Base-by-base conservation (phyloP, 106 monocot species). In the Vanilla planifolia region DNA sequence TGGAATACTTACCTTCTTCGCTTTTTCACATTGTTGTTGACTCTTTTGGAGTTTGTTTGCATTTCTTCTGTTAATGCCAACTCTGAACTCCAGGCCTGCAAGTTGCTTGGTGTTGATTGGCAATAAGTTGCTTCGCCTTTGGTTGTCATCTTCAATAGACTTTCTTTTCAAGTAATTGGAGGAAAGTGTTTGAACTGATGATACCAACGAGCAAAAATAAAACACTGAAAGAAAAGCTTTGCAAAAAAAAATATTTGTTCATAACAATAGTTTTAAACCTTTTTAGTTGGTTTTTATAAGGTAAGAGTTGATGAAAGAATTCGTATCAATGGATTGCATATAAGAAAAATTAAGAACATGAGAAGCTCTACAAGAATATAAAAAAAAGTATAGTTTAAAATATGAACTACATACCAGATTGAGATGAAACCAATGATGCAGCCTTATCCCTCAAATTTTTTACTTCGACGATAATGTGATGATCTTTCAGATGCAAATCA, bases 321-420 rank as follows among this genome's bases (percentile, higher is more conserved):
- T n/a, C n/a, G n/a, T n/a, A n/a, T n/a, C n/a, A n/a, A n/a, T n/a
- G n/a, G n/a, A n/a, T n/a, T n/a, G n/a, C n/a, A n/a, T n/a, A n/a
- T n/a, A n/a, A n/a, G n/a, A n/a, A n/a, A n/a, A n/a, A n/a, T n/a
- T n/a, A n/a, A n/a, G n/a, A n/a, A n/a, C n/a, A n/a, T n/a, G n/a
- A n/a, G n/a, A n/a, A n/a, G n/a, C n/a, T n/a, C n/a, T n/a, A n/a
- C n/a, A n/a, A n/a, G n/a, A n/a, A n/a, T n/a, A n/a, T n/a, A n/a
- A n/a, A n/a, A n/a, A n/a, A n/a, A n/a, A n/a, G n/a, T n/a, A n/a
- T n/a, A n/a, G n/a, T n/a, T n/a, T 37, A 10, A 37, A 37, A 10
- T 5, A 7, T 23, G 16, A 58, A 48, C 15, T 36, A 40, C 64
- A 44, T 72, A 84, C 84, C 84, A 65, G 84, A 84, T 62, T 43